Evolutionary conservation across 768 basidiomycete species (phyloP).

Genomic region (Tulasnella sp.): DNA sequence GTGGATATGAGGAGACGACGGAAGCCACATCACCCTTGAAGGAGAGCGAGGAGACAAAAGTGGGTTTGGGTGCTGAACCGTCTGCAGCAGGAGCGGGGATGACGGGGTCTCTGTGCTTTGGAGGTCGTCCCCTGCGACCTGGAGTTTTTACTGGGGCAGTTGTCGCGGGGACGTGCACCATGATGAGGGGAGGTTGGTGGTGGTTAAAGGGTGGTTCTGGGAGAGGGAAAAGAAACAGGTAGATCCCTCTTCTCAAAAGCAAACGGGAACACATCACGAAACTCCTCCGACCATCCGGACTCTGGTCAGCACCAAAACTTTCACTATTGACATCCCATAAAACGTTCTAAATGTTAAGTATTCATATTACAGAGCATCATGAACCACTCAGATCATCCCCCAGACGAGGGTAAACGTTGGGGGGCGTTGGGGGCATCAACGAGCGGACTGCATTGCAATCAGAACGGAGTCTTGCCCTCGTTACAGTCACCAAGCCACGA

Average conservation of each 20-base stretch:
- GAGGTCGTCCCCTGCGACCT: conserved; percentile 14
- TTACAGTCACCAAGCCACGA: background rate
- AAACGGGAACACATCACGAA: background rate
- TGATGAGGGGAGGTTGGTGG: background rate
- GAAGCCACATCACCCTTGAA: conserved; percentile 70
- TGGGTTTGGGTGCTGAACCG: conserved; percentile 27
- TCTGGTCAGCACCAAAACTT: conserved; percentile 7
- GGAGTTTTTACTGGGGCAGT: conserved; percentile 5
- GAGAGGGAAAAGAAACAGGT: background rate
- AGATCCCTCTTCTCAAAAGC: background rate
- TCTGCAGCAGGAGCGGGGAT: background rate
- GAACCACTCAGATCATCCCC: background rate
- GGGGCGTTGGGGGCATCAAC: background rate
- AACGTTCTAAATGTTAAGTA: background rate
- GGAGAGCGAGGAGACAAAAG: conserved; percentile 57
- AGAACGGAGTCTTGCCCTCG: background rate
- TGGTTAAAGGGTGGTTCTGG: conserved; percentile 8
- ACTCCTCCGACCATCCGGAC: conserved; percentile 9
- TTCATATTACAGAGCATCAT: background rate
- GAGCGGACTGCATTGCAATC: background rate
- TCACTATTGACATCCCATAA: background rate
- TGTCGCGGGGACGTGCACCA: conserved; percentile 17
- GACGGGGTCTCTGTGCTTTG: conserved; percentile 14
- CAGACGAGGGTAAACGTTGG: background rate
- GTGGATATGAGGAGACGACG: conserved; percentile 37